These are phyloP conservation scores for Akanthomyces muscarius DNA, from an alignment of 2,329 filamentous ascomycete genomes.

Conservation along the genomic window DNA sequence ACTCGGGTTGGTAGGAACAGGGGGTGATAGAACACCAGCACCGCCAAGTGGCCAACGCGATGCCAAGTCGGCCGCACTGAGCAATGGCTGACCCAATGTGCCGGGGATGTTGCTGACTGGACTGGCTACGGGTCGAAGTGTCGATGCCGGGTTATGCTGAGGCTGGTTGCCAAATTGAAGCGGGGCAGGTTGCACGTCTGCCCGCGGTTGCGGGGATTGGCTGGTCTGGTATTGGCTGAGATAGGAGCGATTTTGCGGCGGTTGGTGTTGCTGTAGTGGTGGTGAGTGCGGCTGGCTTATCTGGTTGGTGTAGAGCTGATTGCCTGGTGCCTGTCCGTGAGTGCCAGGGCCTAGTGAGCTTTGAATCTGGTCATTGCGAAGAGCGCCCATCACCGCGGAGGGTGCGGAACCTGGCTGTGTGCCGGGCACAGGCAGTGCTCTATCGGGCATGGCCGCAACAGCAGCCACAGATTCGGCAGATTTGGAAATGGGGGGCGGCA, in stretches of 20 bases:
- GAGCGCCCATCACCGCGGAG: neutral
- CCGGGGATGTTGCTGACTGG: neutral
- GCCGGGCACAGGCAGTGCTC: constrained; percentile 22
- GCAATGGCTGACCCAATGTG: constrained; percentile 16
- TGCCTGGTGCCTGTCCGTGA: neutral
- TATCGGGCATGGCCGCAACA: constrained; percentile 15
- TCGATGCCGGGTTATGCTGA: constrained; percentile 7
- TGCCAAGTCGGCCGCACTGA: neutral
- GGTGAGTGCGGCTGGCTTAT: neutral
- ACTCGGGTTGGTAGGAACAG: constrained; percentile 20
- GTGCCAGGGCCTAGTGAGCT: neutral
- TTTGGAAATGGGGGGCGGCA: constrained; percentile 15
- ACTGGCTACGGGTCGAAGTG: neutral
- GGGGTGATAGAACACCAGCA: neutral
- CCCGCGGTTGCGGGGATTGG: constrained; percentile 5
- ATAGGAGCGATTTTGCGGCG: constrained; percentile 21
- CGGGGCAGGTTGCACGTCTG: constrained; percentile 21
- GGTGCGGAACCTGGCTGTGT: constrained; percentile 25
- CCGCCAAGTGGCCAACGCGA: neutral
- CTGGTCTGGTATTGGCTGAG: constrained; percentile 12
- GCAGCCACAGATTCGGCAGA: constrained; percentile 19
- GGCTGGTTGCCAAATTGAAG: constrained; percentile 16
- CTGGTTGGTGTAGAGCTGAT: neutral
- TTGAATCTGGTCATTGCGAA: neutral
- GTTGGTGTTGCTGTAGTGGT: neutral